Percentiles rank a stretch among this genome's conserved stretches.
phyloP scores from a whole-genome alignment of 208 protist species.

The Herpetomonas tarakana region DNA sequence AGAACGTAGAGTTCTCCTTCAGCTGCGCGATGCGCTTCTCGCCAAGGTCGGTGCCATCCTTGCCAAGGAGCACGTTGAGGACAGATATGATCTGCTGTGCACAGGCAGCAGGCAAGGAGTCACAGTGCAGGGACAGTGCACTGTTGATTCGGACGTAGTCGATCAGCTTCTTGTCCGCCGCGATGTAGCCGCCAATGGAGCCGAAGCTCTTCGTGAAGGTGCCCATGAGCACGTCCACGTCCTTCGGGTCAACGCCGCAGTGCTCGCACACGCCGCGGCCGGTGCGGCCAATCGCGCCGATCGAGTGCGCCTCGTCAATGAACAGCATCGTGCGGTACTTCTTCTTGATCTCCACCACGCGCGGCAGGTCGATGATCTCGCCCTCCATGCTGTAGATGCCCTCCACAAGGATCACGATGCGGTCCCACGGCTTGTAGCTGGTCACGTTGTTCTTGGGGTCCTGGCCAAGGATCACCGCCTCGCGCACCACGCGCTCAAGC shows the following conservation, averaged over 20 bases:
- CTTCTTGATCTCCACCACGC: constrained; percentile 95
- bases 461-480: constrained; percentile 89
- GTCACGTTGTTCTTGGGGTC: constrained; percentile 62
- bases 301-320: constrained; percentile 98
- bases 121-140: constrained; percentile 65
- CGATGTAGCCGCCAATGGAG: constrained; percentile 96
- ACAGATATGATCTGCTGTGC: constrained; percentile 89
- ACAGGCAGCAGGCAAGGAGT: constrained; percentile 86
- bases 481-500: constrained; percentile 90
- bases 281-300: constrained; percentile 94
- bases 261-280: constrained; percentile 95
- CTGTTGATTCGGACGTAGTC: constrained; percentile 70
- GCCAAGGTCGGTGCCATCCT: constrained; percentile 88
- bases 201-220: constrained; percentile 98
- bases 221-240: constrained; percentile 95
- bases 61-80: constrained; percentile 84
- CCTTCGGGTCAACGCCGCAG: constrained; percentile 78
- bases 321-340: constrained; percentile 97
- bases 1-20: constrained; percentile 79
- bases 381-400: constrained; percentile 99
- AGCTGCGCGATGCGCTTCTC: constrained; percentile 77
- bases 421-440: constrained; percentile 73
- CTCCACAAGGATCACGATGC: constrained; percentile 96
- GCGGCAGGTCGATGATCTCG: constrained; percentile 93
- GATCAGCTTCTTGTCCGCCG: constrained; percentile 75